phyloP scores from a whole-genome alignment of 352 stramenopile species.

The Stramenopiles sp. region DNA sequence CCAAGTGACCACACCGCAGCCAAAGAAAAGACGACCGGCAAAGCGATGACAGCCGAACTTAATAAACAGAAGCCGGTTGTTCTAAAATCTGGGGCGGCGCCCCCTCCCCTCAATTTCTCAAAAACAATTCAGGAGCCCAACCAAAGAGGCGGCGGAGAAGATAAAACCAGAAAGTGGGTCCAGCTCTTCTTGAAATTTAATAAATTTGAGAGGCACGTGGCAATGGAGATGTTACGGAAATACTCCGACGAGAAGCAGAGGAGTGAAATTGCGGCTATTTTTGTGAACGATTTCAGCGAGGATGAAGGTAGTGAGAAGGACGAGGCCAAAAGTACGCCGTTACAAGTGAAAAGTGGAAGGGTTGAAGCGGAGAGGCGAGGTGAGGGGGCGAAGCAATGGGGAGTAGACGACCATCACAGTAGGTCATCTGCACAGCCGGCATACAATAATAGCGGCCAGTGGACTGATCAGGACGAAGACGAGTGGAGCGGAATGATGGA shows the following conservation, averaged over 20 bases:
- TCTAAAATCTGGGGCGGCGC: too few species aligned
- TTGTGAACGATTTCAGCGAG: background rate
- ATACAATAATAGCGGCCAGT: too few species aligned
- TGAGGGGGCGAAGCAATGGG: background rate
- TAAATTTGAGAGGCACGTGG: background rate
- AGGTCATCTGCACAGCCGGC: too few species aligned
- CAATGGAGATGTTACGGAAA: background rate
- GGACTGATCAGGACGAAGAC: too few species aligned
- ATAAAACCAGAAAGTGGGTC: background rate
- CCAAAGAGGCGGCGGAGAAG: background rate
- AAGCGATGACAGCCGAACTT: too few species aligned
- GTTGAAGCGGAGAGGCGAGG: background rate
- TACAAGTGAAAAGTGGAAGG: background rate
- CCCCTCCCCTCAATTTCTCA: too few species aligned
- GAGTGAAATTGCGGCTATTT: background rate
- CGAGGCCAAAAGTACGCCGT: background rate
- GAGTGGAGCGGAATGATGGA: background rate
- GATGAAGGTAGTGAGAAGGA: background rate
- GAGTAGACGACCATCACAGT: background rate
- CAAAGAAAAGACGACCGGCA: too few species aligned
- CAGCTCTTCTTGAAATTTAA: background rate
- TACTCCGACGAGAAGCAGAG: background rate
- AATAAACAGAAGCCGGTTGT: too few species aligned
- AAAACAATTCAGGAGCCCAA: too few species aligned
- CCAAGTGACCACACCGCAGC: too few species aligned